Evolutionary conservation across 345 rosid genomes (phyloP), one percentile per base, ranked within the genome.

Genomic region (Toxicodendron radicans): DNA sequence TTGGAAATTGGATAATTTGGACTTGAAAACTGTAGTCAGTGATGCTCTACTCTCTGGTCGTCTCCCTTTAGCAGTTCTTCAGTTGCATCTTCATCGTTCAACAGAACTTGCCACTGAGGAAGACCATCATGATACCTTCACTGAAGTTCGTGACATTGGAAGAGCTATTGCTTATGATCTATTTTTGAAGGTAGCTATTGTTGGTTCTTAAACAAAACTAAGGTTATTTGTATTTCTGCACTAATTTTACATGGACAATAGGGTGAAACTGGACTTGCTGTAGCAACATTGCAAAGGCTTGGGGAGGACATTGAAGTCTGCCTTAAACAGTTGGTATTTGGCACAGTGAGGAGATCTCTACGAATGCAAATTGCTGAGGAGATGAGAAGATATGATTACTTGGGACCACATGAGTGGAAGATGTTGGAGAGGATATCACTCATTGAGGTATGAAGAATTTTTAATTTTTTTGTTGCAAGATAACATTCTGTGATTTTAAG

Each of bases 11-110:
- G 85, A 87, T 83, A 89, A 93, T 67, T 80, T 93, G 83, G 98
- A 95, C 79, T 82, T 91, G 66, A 88, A 89, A 83, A 87, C 94
- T 63, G 96, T 95, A 46, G 99, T 95, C 63, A 87, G 88, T 83
- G 99, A 95, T 84, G 99, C 99, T 74, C 80, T 95, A 66, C 87
- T 83, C 78, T 90, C 98, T 21, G 98, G 95, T 64, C 97, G 98
- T 67, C 97, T 95, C 64, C 98, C 99, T 82, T 86, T 93, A 79
- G 99, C 99, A 63, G 98, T 91, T 83, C 93, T 93, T 77, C 99
- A 95, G 72, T 76, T 95, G 82, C 99, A 95, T 87, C 97, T 95
- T 81, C 90, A 91, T 81, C 97, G 73, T 65, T 89, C 92, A 62
- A 84, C 83, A 77, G 94, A 89, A 74, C 75, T 75, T 68, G 68